Evolutionary conservation across 2,329 filamentous ascomycete genomes (phyloP), one percentile per base, ranked within the genome.

Genomic region (Amphichorda felina): DNA sequence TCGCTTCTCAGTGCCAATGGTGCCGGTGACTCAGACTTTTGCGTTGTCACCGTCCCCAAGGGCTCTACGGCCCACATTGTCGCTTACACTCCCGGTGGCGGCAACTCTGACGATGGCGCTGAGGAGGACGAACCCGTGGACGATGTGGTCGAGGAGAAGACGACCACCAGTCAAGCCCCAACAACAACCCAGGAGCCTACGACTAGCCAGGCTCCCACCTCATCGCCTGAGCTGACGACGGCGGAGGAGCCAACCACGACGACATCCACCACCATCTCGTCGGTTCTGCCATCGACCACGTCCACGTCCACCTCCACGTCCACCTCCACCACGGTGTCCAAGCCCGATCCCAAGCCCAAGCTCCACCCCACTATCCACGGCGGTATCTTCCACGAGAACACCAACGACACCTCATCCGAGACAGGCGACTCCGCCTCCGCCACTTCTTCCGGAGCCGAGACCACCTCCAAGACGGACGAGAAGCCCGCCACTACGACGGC

Each of bases 41-140:
- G 83, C 47, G 82, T 87, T 33, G 82, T 83, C 10, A 88, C 82
- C 11, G 76, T 86, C 13, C 65, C 76, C 30, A 70, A 72, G 45
- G 82, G 82, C 18, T 56, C 59, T 33, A 74, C 66, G 37, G 83
- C 81, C 30, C 75, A 74, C 47, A 74, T 88, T 43, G 71, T 84
- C 18, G 72, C 83, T 27, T 73, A 61, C 47, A 63, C 29, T 19
- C 64, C 63, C 28, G 62, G 60, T 4, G 54, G 47, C 28, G 54
- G 56, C n/a, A 44, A 45, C 35, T 47, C 46, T 10, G 47, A 45
- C 21, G 38, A 37, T 19, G 39, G 39, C 7, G 38, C 37, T 8
- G 43, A 42, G 13, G 41, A 45, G 14, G 44, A 40, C 11, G 42
- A 46, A 8, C 36, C 40, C 8, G 39, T 30, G 6, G 38, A 45